phyloP scores from a whole-genome alignment of 2,329 filamentous ascomycete genomes.

The Phaeomoniella chlamydospora region DNA sequence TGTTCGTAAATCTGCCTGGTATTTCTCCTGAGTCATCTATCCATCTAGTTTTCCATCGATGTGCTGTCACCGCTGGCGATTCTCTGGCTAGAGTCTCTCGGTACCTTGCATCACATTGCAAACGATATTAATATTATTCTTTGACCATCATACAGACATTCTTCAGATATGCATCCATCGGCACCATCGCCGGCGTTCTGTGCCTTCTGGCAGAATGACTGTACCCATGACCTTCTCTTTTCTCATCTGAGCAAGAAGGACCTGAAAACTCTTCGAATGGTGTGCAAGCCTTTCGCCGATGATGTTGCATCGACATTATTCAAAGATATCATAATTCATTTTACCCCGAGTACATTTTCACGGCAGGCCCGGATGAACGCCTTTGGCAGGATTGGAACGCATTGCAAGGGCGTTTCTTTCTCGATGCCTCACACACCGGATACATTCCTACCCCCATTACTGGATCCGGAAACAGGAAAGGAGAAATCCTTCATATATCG shows the following conservation, averaged over 20 bases:
- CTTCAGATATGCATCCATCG: background rate
- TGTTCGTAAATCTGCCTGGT: too few relatives aligned
- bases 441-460: conserved; percentile 71
- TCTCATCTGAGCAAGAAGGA: conserved; percentile 17
- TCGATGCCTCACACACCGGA: conserved; percentile 60
- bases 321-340: conserved; percentile 27
- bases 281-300: conserved; percentile 18
- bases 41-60: too few relatives aligned
- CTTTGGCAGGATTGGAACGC: conserved; percentile 60
- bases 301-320: conserved; percentile 23
- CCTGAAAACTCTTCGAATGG: conserved; percentile 18
- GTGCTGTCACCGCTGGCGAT: too few relatives aligned
- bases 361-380: conserved; percentile 59
- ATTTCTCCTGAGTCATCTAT: too few relatives aligned
- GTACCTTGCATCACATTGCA: too few relatives aligned
- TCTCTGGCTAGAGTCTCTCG: too few relatives aligned
- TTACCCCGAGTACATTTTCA: conserved; percentile 55
- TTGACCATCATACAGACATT: too few relatives aligned
- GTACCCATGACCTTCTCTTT: conserved; percentile 17
- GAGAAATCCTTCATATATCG: conserved; percentile 73
- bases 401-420: conserved; percentile 68
- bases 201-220: conserved; percentile 20
- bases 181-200: background rate
- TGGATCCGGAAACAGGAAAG: conserved; percentile 61
- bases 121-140: too few relatives aligned